Evolutionary conservation across 2,329 filamentous ascomycete genomes (phyloP).

Genomic region (Phyllachora maydis): DNA sequence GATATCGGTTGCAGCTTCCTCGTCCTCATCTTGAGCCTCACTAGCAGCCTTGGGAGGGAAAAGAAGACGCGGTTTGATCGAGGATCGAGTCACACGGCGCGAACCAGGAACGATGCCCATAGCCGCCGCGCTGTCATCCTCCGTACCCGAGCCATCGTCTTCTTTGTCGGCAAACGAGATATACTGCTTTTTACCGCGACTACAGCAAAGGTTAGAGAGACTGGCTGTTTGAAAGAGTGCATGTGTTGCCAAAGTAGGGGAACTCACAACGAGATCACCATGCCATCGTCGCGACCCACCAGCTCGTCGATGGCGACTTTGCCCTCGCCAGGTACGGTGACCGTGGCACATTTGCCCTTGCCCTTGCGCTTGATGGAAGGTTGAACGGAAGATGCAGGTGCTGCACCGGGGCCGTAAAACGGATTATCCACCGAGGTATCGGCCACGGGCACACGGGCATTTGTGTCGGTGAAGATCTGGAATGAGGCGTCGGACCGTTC

Average conservation of each 20-base stretch:
- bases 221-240: constrained; percentile 9
- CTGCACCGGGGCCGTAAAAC: constrained; percentile 34
- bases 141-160: constrained; percentile 14
- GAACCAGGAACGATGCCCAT: too few species aligned
- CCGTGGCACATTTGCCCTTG: constrained; percentile 32
- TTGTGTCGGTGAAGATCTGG: constrained; percentile 57
- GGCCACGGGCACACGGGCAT: constrained; percentile 52
- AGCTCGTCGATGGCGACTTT: constrained; percentile 40
- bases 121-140: too few species aligned
- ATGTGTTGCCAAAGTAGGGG: constrained; percentile 2
- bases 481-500: constrained; percentile 40
- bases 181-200: constrained; percentile 64
- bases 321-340: constrained; percentile 34
- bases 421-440: constrained; percentile 51
- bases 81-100: constrained; percentile 39
- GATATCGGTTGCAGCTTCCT: constrained; percentile 37
- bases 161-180: constrained; percentile 35
- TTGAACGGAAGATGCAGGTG: constrained; percentile 16
- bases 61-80: constrained; percentile 50
- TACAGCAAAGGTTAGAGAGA: constrained; percentile 11
- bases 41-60: constrained; percentile 31
- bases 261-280: constrained; percentile 58
- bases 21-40: constrained; percentile 25
- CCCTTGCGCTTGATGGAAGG: constrained; percentile 26
- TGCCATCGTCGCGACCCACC: constrained; percentile 45